A percentile compares a stretch with the other conserved stretches of the same genome.
Evolutionary conservation across 805 yeast genomes (phyloP).

Genomic region (Candida koratica): DNA sequence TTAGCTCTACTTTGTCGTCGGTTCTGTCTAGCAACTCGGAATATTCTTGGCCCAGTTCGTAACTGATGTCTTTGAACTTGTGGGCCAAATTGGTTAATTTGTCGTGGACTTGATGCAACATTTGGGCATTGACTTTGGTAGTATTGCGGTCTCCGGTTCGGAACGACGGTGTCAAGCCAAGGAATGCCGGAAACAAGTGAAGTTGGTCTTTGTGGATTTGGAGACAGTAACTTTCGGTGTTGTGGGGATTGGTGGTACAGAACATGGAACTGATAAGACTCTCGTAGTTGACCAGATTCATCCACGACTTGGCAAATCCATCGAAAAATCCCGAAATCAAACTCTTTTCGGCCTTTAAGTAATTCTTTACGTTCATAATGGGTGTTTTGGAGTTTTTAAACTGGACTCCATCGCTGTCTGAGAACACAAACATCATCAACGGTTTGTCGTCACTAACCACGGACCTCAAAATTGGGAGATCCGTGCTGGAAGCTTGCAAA

Average conservation of each 20-base stretch:
- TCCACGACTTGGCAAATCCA: slow-evolving; percentile 40
- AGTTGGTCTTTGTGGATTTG: slow-evolving; percentile 32
- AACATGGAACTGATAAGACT: slow-evolving; percentile 39
- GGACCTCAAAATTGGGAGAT: slow-evolving; percentile 27
- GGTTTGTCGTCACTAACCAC: slow-evolving; percentile 26
- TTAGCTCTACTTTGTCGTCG: slow-evolving; percentile 20
- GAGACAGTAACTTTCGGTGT: slow-evolving; percentile 35
- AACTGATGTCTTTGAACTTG: slow-evolving; percentile 17
- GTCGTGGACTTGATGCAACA: slow-evolving; percentile 21
- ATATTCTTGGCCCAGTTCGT: slow-evolving; percentile 21
- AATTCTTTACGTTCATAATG: slow-evolving; percentile 21
- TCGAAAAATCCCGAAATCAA: slow-evolving; percentile 38
- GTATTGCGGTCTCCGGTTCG: not conserved
- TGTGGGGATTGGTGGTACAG: slow-evolving; percentile 33
- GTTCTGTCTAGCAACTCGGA: slow-evolving; percentile 17
- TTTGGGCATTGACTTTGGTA: slow-evolving; percentile 18
- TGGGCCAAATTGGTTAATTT: slow-evolving; percentile 13
- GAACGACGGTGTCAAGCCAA: slow-evolving; percentile 7
- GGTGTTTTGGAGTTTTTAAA: slow-evolving; percentile 13
- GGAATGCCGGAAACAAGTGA: slow-evolving; percentile 21
- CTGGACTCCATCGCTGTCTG: slow-evolving; percentile 15
- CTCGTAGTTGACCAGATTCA: slow-evolving; percentile 24
- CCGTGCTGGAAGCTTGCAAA: slow-evolving; percentile 10
- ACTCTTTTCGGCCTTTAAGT: slow-evolving; percentile 13
- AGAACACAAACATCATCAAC: slow-evolving; percentile 30